These are phyloP conservation scores for Termitomyces sp. DNA, from an alignment of 768 basidiomycete species.

Conservation along the genomic window DNA sequence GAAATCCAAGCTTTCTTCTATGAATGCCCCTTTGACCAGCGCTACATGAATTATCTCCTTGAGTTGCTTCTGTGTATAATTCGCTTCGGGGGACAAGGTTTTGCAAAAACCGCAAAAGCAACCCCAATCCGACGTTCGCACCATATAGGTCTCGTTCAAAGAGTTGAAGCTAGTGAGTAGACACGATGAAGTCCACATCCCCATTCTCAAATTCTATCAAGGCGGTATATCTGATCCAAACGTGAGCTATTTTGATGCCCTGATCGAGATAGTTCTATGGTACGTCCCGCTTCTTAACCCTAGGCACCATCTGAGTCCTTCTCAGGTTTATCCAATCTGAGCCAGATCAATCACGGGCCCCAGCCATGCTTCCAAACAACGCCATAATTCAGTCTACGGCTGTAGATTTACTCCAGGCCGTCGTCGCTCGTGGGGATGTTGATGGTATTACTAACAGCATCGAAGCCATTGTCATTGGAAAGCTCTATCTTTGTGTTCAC, in stretches of 20 bases:
- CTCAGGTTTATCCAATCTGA: conserved; percentile 75
- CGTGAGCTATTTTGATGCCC: conserved; percentile 68
- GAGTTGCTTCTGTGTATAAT: conserved; percentile 74
- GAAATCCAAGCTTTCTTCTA: conserved; percentile 67
- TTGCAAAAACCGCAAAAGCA: conserved; percentile 67
- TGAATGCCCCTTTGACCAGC: conserved; percentile 72
- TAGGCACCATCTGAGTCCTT: conserved; percentile 1
- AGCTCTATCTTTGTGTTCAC: conserved; percentile 73
- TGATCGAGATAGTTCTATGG: conserved; percentile 72
- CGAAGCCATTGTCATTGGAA: conserved; percentile 66
- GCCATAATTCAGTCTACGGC: conserved; percentile 63
- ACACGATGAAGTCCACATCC: not conserved
- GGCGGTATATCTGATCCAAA: conserved; percentile 42
- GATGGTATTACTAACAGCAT: conserved; percentile 57
- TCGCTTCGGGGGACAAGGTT: conserved; percentile 86
- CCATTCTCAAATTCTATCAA: conserved; percentile 12
- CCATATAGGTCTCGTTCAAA: conserved; percentile 53
- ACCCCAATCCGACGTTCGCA: conserved; percentile 60
- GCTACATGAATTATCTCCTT: conserved; percentile 64
- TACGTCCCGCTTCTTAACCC: conserved; percentile 24
- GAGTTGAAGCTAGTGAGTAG: conserved; percentile 53
- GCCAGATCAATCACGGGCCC: conserved; percentile 41
- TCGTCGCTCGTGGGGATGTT: conserved; percentile 79
- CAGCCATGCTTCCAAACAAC: conserved; percentile 59
- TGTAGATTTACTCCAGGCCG: conserved; percentile 76